A percentile compares a stretch with the other conserved stretches of the same genome.
Evolutionary conservation across 768 basidiomycete species (phyloP).

Genomic region (Leucosporidium yakuticum): DNA sequence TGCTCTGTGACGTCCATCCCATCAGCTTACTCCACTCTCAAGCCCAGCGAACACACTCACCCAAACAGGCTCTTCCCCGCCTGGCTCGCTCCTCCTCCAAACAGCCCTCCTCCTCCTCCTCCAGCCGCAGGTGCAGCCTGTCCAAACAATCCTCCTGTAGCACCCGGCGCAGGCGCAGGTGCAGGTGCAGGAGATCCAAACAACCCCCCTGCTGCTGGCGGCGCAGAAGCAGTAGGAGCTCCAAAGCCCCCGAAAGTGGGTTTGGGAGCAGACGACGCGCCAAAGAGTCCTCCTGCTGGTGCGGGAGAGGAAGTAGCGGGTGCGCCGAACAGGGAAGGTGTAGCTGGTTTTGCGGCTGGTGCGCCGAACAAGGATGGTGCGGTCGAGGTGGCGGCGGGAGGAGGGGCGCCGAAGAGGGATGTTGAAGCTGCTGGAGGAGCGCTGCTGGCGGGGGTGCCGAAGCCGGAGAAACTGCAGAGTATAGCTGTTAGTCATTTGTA

Average conservation of each 20-base stretch:
- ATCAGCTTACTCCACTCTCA: neutral
- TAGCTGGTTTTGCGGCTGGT: neutral
- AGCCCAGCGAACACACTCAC: neutral
- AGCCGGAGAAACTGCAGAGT: too few species aligned
- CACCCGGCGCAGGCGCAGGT: neutral
- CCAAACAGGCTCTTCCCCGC: neutral
- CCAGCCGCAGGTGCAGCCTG: neutral
- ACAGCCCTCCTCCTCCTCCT: neutral
- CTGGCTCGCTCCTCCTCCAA: neutral
- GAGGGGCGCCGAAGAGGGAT: neutral
- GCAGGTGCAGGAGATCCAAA: neutral
- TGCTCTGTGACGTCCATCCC: neutral
- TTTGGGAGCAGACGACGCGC: neutral
- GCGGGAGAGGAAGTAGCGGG: neutral
- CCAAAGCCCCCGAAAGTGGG: neutral
- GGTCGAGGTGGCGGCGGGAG: neutral
- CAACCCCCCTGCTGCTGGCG: neutral
- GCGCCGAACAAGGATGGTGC: neutral
- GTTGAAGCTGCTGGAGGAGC: neutral
- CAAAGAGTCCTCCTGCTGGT: neutral
- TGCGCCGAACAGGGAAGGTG: neutral
- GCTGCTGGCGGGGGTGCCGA: neutral
- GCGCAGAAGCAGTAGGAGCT: neutral
- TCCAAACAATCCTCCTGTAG: slow-evolving; percentile 1
- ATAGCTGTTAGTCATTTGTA: too few species aligned